Percentiles rank a stretch among this genome's conserved stretches.
Conservation (phyloP, 805 yeast genomes). For the Cyberlindnera subsufficiens region DNA sequence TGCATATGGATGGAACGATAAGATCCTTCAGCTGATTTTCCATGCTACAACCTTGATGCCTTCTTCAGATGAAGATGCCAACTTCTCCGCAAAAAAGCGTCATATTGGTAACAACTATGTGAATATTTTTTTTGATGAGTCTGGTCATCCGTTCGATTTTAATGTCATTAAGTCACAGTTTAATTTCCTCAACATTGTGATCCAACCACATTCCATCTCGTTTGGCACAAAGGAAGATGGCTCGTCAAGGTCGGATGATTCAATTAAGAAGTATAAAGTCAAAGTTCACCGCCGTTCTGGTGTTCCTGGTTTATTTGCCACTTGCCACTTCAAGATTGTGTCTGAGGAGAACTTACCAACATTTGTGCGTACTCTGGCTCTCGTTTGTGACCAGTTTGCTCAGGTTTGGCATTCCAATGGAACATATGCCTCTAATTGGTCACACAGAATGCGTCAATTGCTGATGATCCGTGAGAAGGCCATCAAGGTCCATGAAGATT, state of each 20-base stretch:
- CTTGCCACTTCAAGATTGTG: conserved; percentile 69
- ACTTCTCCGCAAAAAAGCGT: conserved; percentile 56
- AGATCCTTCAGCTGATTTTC: conserved; percentile 63
- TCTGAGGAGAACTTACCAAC: conserved; percentile 52
- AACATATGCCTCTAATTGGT: conserved; percentile 59
- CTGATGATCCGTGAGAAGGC: conserved; percentile 29
- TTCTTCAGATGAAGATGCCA: conserved; percentile 32
- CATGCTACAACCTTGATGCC: conserved; percentile 87
- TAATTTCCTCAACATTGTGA: conserved; percentile 75
- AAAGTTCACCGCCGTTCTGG: conserved; percentile 60
- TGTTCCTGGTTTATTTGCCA: conserved; percentile 71
- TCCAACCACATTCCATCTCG: conserved; percentile 50
- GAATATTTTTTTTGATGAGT: conserved; percentile 75
- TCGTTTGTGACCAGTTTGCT: conserved; percentile 68
- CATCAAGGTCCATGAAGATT: conserved; percentile 7
- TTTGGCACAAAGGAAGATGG: conserved; percentile 6
- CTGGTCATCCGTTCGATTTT: conserved; percentile 61
- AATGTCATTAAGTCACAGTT: conserved; percentile 72
- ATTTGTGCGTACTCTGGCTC: conserved; percentile 60
- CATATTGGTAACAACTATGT: conserved; percentile 87
- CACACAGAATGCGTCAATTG: conserved; percentile 56
- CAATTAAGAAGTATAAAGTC: conserved; percentile 47
- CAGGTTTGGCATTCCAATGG: conserved; percentile 65
- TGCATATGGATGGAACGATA: conserved; percentile 68
- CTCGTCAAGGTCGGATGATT: conserved; percentile 10